phyloP scores from a whole-genome alignment of 2,329 filamentous ascomycete genomes.

The Tolypocladium endophyticum region DNA sequence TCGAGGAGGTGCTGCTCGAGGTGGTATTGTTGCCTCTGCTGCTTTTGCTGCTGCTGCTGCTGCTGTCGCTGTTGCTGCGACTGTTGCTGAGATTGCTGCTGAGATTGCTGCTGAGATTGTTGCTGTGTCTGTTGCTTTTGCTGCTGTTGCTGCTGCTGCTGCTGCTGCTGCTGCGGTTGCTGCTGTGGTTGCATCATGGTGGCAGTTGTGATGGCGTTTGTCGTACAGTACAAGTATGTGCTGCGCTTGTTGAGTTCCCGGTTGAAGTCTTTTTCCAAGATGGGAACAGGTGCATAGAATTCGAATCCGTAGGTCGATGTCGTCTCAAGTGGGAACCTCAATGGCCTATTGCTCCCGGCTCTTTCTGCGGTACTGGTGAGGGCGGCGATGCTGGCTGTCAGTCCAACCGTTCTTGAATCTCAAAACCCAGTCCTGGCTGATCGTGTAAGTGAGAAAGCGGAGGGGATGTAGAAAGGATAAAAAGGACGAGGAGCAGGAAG shows the following conservation, averaged over 20 bases:
- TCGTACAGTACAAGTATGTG: neutral
- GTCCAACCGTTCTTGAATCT: neutral
- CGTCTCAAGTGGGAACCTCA: neutral
- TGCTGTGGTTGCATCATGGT: slow-evolving; percentile 2
- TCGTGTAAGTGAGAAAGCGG: neutral
- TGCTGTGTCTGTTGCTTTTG: neutral
- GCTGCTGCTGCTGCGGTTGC: neutral
- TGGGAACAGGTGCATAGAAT: neutral
- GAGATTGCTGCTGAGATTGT: neutral
- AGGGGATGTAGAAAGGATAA: neutral
- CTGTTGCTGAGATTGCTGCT: neutral
- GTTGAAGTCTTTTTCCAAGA: neutral
- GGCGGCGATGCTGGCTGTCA: neutral
- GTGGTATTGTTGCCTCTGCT: neutral
- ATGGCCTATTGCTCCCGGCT: neutral
- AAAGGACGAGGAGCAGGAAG: neutral
- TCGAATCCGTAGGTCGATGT: no score
- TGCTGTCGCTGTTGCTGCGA: neutral
- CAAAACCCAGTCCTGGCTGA: neutral
- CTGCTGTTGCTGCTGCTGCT: neutral
- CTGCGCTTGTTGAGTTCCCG: neutral
- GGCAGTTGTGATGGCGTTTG: neutral
- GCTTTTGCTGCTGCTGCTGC: neutral
- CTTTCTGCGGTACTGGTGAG: neutral
- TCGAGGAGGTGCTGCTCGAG: slow-evolving; percentile 21